Evolutionary conservation across 1,284 basidiomycete species (phyloP).

Genomic region (Rhizopogon hawkerae): DNA sequence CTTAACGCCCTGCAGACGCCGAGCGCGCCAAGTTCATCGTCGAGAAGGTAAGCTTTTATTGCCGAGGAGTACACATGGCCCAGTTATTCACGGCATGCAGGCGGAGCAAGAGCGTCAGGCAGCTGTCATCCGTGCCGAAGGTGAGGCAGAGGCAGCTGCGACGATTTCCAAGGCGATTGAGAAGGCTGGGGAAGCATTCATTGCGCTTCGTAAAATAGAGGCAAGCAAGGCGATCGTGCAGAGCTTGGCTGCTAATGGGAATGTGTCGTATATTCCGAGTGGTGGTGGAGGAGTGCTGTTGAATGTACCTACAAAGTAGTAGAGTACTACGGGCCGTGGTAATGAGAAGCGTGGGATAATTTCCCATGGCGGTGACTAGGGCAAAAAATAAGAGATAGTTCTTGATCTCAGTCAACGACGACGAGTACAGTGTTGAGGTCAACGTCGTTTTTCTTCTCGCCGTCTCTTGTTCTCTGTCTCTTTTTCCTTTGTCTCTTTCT

Average conservation of each 20-base stretch:
- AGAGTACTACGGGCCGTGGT: constrained; percentile 16
- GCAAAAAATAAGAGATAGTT: constrained; percentile 13
- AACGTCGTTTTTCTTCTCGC: constrained; percentile 20
- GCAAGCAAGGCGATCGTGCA: constrained; percentile 93
- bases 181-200: constrained; percentile 92
- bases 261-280: constrained; percentile 84
- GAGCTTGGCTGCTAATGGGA: constrained; percentile 70
- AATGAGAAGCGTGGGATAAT: constrained; percentile 13
- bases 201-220: constrained; percentile 95
- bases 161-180: constrained; percentile 92
- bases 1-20: constrained; percentile 54
- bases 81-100: constrained; percentile 32
- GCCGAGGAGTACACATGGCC: constrained; percentile 5
- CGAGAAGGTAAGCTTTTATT: constrained; percentile 65
- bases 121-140: constrained; percentile 95
- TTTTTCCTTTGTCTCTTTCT: constrained; percentile 39
- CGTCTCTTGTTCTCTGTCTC: constrained; percentile 35
- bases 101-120: constrained; percentile 99
- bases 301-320: constrained; percentile 66
- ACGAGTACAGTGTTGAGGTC: constrained; percentile 14
- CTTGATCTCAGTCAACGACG: constrained; percentile 18
- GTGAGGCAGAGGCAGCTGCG: constrained; percentile 93
- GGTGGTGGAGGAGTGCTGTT: constrained; percentile 72
- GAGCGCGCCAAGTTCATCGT: constrained; percentile 99
- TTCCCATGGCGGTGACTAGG: constrained; percentile 23